phyloP scores from a whole-genome alignment of 805 yeast genomes.

The Candida yuanshanica region DNA sequence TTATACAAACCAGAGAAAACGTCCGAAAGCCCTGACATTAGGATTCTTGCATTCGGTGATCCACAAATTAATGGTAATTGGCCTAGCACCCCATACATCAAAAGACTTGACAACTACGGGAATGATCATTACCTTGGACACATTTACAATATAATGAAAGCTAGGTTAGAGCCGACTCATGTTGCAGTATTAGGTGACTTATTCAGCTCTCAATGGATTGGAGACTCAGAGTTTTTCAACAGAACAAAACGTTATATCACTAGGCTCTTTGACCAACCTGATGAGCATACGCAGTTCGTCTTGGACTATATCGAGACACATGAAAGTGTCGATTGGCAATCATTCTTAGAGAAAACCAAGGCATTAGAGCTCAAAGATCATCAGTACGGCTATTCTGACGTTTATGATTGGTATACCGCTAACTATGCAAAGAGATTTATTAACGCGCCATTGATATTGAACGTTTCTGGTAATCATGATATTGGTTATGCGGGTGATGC shows the following conservation, averaged over 20 bases:
- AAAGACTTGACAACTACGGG: conserved; percentile 78
- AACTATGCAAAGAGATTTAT: conserved; percentile 24
- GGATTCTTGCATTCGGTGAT: conserved; percentile 83
- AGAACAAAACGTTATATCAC: conserved; percentile 70
- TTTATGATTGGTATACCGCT: conserved; percentile 59
- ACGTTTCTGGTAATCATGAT: conserved; percentile 93
- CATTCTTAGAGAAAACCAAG: conserved; percentile 32
- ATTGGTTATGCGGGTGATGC: conserved; percentile 95
- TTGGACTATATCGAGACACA: conserved; percentile 44
- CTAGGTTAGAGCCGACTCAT: conserved; percentile 64
- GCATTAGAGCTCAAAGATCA: conserved; percentile 29
- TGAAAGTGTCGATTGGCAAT: conserved; percentile 50
- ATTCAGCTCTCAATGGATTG: conserved; percentile 92
- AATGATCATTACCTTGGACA: conserved; percentile 89
- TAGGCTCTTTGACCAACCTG: conserved; percentile 60
- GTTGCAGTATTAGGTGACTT: conserved; percentile 91
- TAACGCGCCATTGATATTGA: conserved; percentile 64
- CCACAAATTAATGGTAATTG: conserved; percentile 94
- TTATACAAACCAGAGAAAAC: conserved; percentile 19
- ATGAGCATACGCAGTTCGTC: conserved; percentile 42
- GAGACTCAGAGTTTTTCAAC: conserved; percentile 76
- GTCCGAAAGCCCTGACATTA: conserved; percentile 38
- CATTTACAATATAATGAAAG: conserved; percentile 61
- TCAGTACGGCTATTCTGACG: conserved; percentile 49
- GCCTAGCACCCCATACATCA: conserved; percentile 63